A percentile compares a stretch with the other conserved stretches of the same genome.
These are phyloP conservation scores for Penium margaritaceum DNA, from an alignment of 139 green algal species.

Conservation along the genomic window DNA sequence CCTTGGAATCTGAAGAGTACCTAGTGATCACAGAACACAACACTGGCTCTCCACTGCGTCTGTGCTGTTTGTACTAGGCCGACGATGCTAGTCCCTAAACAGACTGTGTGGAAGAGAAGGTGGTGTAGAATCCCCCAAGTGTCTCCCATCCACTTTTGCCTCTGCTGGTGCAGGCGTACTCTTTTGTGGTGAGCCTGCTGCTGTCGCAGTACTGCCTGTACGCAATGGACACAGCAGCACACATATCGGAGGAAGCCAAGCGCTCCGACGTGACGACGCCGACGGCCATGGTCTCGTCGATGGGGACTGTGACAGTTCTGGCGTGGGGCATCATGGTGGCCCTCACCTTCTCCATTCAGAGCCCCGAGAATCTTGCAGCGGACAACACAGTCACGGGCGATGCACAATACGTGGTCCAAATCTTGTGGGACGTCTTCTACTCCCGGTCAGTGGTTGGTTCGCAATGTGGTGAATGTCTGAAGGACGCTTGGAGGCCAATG, in stretches of 20 bases:
- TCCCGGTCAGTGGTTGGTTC: no score
- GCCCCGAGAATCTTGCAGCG: not conserved
- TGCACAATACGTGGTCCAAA: conserved; percentile 10
- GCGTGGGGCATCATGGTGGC: conserved; percentile 3
- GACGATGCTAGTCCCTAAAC: no score
- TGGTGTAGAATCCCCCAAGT: no score
- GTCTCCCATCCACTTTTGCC: not conserved
- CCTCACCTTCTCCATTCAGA: conserved; percentile 24
- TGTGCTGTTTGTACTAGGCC: no score
- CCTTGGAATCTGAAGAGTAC: no score
- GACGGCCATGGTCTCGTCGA: not conserved
- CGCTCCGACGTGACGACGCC: conserved; percentile 4
- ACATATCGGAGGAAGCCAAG: conserved; percentile 21
- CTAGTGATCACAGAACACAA: no score
- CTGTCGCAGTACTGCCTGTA: conserved; percentile 31
- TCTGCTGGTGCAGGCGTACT: not conserved
- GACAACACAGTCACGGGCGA: not conserved
- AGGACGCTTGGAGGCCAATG: no score
- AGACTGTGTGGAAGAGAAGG: no score
- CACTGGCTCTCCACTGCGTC: no score
- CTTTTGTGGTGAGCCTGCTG: not conserved
- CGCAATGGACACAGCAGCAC: conserved; percentile 14
- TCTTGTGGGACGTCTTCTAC: conserved; percentile 20
- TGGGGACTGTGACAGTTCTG: not conserved
- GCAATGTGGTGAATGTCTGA: no score